phyloP scores from a whole-genome alignment of 2,329 filamentous ascomycete genomes.

The Nemania sp. region DNA sequence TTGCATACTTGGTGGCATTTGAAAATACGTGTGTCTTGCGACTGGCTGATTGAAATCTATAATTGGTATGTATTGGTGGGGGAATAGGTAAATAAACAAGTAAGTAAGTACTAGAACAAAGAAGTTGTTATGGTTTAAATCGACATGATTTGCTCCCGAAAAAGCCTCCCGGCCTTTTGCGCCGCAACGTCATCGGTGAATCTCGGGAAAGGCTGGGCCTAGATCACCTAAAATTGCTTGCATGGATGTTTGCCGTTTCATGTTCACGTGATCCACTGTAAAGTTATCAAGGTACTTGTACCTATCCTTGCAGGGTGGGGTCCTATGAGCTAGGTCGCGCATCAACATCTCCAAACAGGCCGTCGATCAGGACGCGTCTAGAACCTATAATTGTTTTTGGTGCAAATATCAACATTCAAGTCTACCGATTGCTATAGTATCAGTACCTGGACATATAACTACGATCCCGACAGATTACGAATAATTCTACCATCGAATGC shows the following conservation, averaged over 20 bases:
- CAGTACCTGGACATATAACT: neutral
- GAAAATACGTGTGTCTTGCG: neutral
- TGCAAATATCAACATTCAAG: conserved; percentile 15
- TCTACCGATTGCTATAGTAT: neutral
- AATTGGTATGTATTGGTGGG: neutral
- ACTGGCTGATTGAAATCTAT: neutral
- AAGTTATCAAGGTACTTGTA: neutral
- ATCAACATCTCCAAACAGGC: conserved; percentile 33
- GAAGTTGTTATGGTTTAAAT: neutral
- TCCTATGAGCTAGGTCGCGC: conserved; percentile 26
- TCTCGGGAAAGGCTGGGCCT: conserved; percentile 13
- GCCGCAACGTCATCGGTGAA: conserved; percentile 34
- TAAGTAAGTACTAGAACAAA: neutral
- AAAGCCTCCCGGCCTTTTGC: conserved; percentile 22
- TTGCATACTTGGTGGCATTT: conserved; percentile 44
- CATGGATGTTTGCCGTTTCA: neutral
- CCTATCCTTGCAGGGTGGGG: conserved; percentile 31
- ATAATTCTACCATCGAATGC: neutral
- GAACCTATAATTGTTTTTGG: conserved; percentile 20
- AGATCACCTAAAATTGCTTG: no score
- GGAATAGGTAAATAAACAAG: neutral
- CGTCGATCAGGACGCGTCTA: conserved; percentile 35
- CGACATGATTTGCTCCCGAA: neutral
- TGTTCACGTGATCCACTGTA: neutral
- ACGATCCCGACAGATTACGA: no score